A percentile compares a stretch with the other conserved stretches of the same genome.
Evolutionary conservation across 768 basidiomycete species (phyloP).

Genomic region (Hebeloma cylindrosporum): DNA sequence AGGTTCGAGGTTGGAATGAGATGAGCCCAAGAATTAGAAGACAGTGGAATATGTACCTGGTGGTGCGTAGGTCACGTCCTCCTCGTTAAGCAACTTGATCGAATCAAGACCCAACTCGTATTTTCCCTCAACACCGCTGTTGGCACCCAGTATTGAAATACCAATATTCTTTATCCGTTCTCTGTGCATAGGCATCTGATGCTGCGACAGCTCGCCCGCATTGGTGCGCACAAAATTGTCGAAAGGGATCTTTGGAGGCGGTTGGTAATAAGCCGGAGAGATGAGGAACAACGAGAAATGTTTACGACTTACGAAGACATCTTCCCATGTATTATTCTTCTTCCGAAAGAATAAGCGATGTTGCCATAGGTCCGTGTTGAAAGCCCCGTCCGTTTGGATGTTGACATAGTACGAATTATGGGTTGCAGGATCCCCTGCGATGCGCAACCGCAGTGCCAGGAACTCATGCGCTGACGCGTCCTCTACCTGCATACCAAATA

Average conservation of each 20-base stretch:
- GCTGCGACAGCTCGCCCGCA: slow-evolving; percentile 64
- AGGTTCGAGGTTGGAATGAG: neutral
- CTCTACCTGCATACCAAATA: slow-evolving; percentile 85
- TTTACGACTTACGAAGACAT: slow-evolving; percentile 73
- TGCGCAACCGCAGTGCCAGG: slow-evolving; percentile 76
- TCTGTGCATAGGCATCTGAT: slow-evolving; percentile 73
- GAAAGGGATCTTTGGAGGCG: slow-evolving; percentile 70
- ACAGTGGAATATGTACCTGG: slow-evolving; percentile 17
- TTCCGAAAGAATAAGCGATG: slow-evolving; percentile 82
- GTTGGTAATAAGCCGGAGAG: neutral
- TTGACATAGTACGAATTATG: slow-evolving; percentile 91
- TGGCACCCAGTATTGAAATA: slow-evolving; percentile 85
- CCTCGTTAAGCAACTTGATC: slow-evolving; percentile 79
- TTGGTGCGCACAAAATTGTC: slow-evolving; percentile 73
- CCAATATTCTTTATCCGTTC: slow-evolving; percentile 80
- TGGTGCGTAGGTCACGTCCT: slow-evolving; percentile 45
- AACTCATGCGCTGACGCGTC: slow-evolving; percentile 83
- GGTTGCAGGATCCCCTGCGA: slow-evolving; percentile 73
- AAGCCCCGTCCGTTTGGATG: slow-evolving; percentile 82
- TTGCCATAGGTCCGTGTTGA: slow-evolving; percentile 90
- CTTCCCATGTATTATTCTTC: slow-evolving; percentile 72
- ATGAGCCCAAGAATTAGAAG: neutral
- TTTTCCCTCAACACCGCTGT: slow-evolving; percentile 66
- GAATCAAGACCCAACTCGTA: slow-evolving; percentile 85
- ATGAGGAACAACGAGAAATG: neutral